Percentiles rank a stretch among this genome's conserved stretches.
These are phyloP conservation scores for Cystobasidiaceae sp. DNA, from an alignment of 1,284 basidiomycete genomes.

Conservation along the genomic window DNA sequence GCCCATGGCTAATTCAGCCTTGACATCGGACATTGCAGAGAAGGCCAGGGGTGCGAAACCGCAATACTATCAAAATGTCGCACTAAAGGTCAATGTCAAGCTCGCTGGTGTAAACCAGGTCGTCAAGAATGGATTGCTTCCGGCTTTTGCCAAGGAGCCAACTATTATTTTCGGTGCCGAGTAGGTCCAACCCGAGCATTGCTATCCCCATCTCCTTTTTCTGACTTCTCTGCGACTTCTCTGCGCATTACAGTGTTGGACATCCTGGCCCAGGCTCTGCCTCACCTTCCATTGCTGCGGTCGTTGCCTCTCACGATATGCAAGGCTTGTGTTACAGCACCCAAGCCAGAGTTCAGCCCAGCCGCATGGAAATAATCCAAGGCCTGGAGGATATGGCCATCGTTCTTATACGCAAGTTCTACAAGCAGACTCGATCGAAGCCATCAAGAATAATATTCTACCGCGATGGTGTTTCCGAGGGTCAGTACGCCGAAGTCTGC, in stretches of 20 bases:
- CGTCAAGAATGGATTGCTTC: constrained; percentile 12
- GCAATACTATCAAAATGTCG: constrained; percentile 31
- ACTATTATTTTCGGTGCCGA: constrained; percentile 32
- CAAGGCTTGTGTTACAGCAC: constrained; percentile 22
- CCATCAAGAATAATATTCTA: constrained; percentile 66
- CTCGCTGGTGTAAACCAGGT: constrained; percentile 67
- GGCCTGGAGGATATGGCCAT: constrained; percentile 63
- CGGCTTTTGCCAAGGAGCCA: neutral
- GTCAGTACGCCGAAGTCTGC: constrained; percentile 35
- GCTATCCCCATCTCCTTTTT: neutral
- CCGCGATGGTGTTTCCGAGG: constrained; percentile 39
- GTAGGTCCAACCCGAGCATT: neutral
- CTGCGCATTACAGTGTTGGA: neutral
- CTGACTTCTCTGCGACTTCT: neutral
- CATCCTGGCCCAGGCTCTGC: constrained; percentile 30
- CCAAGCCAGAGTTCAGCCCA: constrained; percentile 24
- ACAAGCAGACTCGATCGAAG: constrained; percentile 52
- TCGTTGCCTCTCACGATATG: constrained; percentile 29
- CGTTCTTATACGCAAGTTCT: constrained; percentile 59
- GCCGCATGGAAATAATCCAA: constrained; percentile 60
- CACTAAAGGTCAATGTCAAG: constrained; percentile 71
- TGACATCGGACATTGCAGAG: neutral
- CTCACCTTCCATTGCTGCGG: constrained; percentile 29
- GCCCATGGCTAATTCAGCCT: neutral
- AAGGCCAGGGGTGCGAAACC: constrained; percentile 26